phyloP scores from a whole-genome alignment of 768 basidiomycete species.

The Leccinum uliginosum region DNA sequence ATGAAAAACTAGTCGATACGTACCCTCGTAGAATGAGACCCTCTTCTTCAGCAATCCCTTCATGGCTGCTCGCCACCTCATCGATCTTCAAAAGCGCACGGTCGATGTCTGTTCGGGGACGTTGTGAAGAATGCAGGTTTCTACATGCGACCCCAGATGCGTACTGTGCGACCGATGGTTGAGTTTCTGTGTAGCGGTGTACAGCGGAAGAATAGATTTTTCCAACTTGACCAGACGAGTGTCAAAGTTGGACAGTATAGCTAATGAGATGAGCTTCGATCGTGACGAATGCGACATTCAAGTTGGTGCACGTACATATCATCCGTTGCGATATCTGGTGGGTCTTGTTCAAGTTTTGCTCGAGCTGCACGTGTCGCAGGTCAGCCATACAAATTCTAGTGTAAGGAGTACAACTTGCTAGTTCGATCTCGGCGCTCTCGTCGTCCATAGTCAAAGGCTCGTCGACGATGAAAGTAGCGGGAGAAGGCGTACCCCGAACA shows the following conservation, averaged over 20 bases:
- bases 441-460: conserved; percentile 17
- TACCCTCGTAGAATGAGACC: conserved; percentile 76
- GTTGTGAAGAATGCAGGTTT: background rate
- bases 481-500: background rate
- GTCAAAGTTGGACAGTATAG: conserved; percentile 81
- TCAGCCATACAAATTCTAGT: background rate
- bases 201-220: conserved; percentile 81
- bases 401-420: conserved; percentile 2
- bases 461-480: background rate
- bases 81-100: conserved; percentile 74
- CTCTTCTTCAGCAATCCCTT: conserved; percentile 74
- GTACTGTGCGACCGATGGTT: conserved; percentile 69
- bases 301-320: conserved; percentile 59
- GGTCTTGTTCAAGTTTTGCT: conserved; percentile 86
- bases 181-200: conserved; percentile 70
- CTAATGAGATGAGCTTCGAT: conserved; percentile 40
- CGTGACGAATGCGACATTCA: background rate
- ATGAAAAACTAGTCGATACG: background rate
- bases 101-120: conserved; percentile 63
- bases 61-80: conserved; percentile 69
- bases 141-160: conserved; percentile 23
- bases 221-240: conserved; percentile 77
- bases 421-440: conserved; percentile 26
- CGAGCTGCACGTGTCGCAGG: conserved; percentile 44
- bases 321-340: conserved; percentile 80